Base-by-base conservation (phyloP, 2,329 filamentous ascomycete genomes). In the Calycina marina region DNA sequence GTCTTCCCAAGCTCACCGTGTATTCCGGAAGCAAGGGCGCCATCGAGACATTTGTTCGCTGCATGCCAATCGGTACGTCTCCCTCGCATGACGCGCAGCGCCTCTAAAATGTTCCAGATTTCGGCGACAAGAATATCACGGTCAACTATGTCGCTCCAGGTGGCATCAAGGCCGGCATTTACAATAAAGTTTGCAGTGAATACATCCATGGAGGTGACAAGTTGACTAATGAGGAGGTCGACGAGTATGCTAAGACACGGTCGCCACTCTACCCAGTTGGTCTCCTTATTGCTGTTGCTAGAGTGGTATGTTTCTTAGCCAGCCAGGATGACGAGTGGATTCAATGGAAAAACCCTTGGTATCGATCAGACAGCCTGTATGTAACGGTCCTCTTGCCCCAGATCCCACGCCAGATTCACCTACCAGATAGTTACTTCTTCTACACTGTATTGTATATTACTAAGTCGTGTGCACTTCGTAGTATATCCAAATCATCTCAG, bases 1-100 rank as follows among this genome's bases (percentile, higher is more conserved):
- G 69, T 30, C 75, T 84, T 12, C 73, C 74, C 39, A 70, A 73
- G 49, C 78, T 84, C 53, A 65, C 74, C 10, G 64, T 85, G 29
- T 85, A 85, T 63, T 78, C 77, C 14, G 77, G 72, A 10, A 72
- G 65, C 54, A 85, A 85, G 63, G 79, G 77, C 45, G 72, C 79
- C 22, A 75, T 84, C 39, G 79, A 83, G 56, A 77, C 76, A 8
- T 81, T 84, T 56, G 76, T 79, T 44, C 76, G 79, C 53, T 73
- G 69, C 45, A 78, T 84, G 57, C 75, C 79, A 4, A 75, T 73
- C 28, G 69, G 70, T 71, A 48, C 57, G 66, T 24, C 5, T 9
- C 10, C 9, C 9, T n/a, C 5, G 25, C n/a, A 26, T 5, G 6
- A 26, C 4, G 9, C 18, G 12, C 4, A 14, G 14, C 16, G 2